Evolutionary conservation across 2,329 filamentous ascomycete species (phyloP).

Genomic region (Chrysoporthe cubensis): DNA sequence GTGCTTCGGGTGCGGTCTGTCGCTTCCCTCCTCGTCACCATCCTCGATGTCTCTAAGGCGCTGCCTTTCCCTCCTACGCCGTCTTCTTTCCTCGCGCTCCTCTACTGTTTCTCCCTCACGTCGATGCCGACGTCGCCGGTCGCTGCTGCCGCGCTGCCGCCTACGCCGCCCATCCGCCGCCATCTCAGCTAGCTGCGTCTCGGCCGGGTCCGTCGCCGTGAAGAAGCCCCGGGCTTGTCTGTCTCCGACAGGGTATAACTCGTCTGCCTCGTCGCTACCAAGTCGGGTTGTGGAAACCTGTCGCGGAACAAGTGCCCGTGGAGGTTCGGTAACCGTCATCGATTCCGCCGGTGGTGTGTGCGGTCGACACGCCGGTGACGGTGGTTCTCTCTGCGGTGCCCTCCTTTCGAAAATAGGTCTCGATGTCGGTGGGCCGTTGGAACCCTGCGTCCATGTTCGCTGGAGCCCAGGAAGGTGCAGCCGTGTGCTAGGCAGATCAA

Average conservation of each 20-base stretch:
- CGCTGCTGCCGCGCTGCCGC: conserved; percentile 31
- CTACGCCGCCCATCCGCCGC: conserved; percentile 46
- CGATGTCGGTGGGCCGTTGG: conserved; percentile 36
- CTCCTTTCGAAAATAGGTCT: conserved; percentile 29
- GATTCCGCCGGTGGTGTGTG: conserved; percentile 10
- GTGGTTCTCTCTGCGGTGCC: conserved; percentile 8
- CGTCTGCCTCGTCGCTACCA: conserved; percentile 22
- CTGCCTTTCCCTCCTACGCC: conserved; percentile 16
- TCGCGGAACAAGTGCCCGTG: neutral
- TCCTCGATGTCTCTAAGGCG: conserved; percentile 25
- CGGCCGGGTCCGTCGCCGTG: conserved; percentile 51
- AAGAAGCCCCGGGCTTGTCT: conserved; percentile 34
- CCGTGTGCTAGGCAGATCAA: conserved; percentile 44
- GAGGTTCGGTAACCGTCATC: conserved; percentile 19
- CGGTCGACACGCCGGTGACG: conserved; percentile 14
- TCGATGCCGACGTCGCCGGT: conserved; percentile 15
- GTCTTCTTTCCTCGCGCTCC: conserved; percentile 14
- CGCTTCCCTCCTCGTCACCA: conserved; percentile 31
- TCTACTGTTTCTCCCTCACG: conserved; percentile 30
- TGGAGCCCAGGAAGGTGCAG: conserved; percentile 47
- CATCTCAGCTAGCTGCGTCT: conserved; percentile 50
- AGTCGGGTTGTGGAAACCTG: conserved; percentile 8
- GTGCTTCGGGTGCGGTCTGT: conserved; percentile 39
- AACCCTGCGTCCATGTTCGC: conserved; percentile 44
- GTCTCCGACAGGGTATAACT: conserved; percentile 25